A percentile compares a stretch with the other conserved stretches of the same genome.
Conservation (phyloP, 1,139 yeast genomes). For the Hansenula sp. region DNA sequence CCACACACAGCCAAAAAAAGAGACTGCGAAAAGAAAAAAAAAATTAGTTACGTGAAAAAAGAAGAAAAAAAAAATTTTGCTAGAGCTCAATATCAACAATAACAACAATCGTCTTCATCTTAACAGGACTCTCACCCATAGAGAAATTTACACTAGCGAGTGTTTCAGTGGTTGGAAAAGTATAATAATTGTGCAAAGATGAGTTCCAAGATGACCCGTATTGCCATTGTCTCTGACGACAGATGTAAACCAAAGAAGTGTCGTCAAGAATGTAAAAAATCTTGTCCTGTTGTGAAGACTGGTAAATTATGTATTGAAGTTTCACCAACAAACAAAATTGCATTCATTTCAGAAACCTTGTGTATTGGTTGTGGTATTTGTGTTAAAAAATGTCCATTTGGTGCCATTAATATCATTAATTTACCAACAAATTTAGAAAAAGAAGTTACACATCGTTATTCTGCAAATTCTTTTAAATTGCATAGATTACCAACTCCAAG, state of each 20-base stretch:
- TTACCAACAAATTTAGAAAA: conserved; percentile 90
- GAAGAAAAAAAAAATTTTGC: not conserved
- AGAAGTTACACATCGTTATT: conserved; percentile 94
- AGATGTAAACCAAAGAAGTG: conserved; percentile 97
- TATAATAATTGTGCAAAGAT: conserved; percentile 26
- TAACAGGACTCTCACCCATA: too few relatives aligned
- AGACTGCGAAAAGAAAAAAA: not conserved
- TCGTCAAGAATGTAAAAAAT: conserved; percentile 94
- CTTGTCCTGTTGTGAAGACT: conserved; percentile 97
- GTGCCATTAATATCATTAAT: conserved; percentile 92
- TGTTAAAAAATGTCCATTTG: conserved; percentile 96
- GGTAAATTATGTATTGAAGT: conserved; percentile 98
- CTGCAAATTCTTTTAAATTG: conserved; percentile 95
- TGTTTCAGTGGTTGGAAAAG: not conserved
- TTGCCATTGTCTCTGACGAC: conserved; percentile 91
- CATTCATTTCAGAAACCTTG: conserved; percentile 90
- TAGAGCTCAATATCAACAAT: not conserved
- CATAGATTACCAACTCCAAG: conserved; percentile 98
- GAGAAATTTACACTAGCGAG: too few relatives aligned
- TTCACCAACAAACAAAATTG: conserved; percentile 82
- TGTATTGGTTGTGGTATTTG: conserved; percentile 99
- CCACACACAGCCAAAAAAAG: not conserved
- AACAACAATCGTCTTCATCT: not conserved
- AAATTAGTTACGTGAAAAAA: not conserved
- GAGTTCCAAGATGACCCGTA: conserved; percentile 71